Percentiles rank a stretch among this genome's conserved stretches.
Conservation (phyloP, 148 eudicot species). For the Nepenthes gracilis region DNA sequence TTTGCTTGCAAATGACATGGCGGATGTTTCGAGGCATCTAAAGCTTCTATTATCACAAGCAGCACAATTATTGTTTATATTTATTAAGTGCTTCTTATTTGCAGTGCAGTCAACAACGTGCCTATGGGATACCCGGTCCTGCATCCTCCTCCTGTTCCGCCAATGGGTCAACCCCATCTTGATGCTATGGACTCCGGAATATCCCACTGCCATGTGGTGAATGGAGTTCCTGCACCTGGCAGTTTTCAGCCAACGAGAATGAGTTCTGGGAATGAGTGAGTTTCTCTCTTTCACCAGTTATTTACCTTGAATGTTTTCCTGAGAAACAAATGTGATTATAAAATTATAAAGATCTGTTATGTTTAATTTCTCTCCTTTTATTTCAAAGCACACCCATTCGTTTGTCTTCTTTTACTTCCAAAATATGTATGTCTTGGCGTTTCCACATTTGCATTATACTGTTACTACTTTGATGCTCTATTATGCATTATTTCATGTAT, state of each 20-base stretch:
- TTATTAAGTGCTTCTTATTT: conserved; percentile 25
- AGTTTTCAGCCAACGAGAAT: conserved; percentile 80
- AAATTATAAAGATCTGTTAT: not conserved
- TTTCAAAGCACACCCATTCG: no score
- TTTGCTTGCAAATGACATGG: not conserved
- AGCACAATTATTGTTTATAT: not conserved
- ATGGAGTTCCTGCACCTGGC: conserved; percentile 92
- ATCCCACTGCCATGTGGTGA: conserved; percentile 78
- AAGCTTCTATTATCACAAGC: not conserved
- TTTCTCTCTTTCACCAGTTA: not conserved
- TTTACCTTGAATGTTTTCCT: not conserved
- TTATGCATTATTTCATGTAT: no score
- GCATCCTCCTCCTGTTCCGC: conserved; percentile 65
- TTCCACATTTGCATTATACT: no score
- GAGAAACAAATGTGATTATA: not conserved
- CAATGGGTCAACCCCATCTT: conserved; percentile 84
- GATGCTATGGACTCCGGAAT: conserved; percentile 73
- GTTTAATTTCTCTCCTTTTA: no score
- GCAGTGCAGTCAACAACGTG: conserved; percentile 81
- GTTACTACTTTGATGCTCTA: no score
- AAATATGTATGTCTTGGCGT: no score
- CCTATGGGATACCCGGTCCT: conserved; percentile 99
- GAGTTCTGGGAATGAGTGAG: conserved; percentile 93
- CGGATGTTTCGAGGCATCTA: no score
- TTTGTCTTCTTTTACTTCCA: no score